These are phyloP conservation scores for Fraxinus anomala DNA, from an alignment of 257 asterid species.

Conservation along the genomic window DNA sequence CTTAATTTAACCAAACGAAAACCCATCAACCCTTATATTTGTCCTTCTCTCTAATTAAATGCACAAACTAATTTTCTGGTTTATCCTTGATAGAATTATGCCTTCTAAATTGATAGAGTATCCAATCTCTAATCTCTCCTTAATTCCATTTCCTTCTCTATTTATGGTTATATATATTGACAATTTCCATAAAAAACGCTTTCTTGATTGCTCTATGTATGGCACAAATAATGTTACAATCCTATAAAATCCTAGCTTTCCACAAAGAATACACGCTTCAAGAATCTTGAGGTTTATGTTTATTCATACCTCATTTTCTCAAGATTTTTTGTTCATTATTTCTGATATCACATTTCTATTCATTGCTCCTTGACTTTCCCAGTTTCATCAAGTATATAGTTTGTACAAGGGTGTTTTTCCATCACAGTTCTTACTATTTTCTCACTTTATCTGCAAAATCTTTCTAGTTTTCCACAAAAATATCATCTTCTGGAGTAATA, in stretches of 20 bases:
- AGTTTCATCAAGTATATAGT: background rate
- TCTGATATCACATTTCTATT: slow-evolving; percentile 16
- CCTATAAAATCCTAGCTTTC: background rate
- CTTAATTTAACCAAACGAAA: background rate
- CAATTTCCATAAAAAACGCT: background rate
- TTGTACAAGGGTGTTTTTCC: background rate
- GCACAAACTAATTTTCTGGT: background rate
- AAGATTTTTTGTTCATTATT: slow-evolving; percentile 11
- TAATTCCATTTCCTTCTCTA: background rate
- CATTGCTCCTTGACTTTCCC: slow-evolving; percentile 16
- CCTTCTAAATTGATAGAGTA: background rate
- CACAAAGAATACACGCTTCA: background rate
- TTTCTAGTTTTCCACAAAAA: background rate
- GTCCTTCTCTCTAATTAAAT: background rate
- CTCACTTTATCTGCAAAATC: background rate
- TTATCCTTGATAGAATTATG: background rate
- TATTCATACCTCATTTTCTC: slow-evolving; percentile 2
- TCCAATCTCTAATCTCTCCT: background rate
- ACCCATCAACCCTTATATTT: background rate
- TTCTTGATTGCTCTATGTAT: background rate
- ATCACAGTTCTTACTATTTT: background rate
- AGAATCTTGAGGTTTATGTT: slow-evolving; percentile 5
- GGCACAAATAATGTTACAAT: background rate
- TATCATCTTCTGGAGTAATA: background rate
- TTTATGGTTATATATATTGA: background rate